Conservation (phyloP, 768 basidiomycete genomes). For the Mycena rebaudengoi region DNA sequence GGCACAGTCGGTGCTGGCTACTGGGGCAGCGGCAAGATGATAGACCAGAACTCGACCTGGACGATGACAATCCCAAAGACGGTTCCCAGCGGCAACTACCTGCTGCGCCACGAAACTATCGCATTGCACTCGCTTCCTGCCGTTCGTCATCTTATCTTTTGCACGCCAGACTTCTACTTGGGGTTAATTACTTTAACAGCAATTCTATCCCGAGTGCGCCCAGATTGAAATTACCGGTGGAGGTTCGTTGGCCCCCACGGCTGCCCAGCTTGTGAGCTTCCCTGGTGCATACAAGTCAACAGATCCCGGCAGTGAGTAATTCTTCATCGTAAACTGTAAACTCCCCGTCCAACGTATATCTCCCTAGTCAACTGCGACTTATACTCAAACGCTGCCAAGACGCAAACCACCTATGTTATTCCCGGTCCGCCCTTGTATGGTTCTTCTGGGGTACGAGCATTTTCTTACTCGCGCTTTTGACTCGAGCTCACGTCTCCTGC, state of each 20-base stretch:
- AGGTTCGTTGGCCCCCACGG: slow-evolving; percentile 48
- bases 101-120: slow-evolving; percentile 60
- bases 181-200: slow-evolving; percentile 38
- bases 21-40: slow-evolving; percentile 57
- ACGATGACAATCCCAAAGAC: slow-evolving; percentile 54
- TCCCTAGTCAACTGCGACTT: slow-evolving; percentile 49
- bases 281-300: slow-evolving; percentile 54
- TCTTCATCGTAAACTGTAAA: slow-evolving; percentile 7
- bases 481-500: slow-evolving; percentile 25
- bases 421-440: slow-evolving; percentile 59
- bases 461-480: not conserved
- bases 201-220: slow-evolving; percentile 75
- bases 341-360: slow-evolving; percentile 32
- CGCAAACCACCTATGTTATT: slow-evolving; percentile 51
- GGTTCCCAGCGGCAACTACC: slow-evolving; percentile 53
- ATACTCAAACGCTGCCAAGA: slow-evolving; percentile 48
- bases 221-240: slow-evolving; percentile 53
- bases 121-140: slow-evolving; percentile 62
- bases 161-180: not conserved
- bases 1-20: slow-evolving; percentile 49
- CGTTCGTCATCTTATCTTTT: slow-evolving; percentile 38
- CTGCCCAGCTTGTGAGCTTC: slow-evolving; percentile 56
- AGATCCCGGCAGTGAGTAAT: slow-evolving; percentile 51
- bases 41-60: slow-evolving; percentile 53
- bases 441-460: slow-evolving; percentile 27